A percentile compares a stretch with the other conserved stretches of the same genome.
These are phyloP conservation scores for Alternaria gansuensis DNA, from an alignment of 2,329 filamentous ascomycete genomes.

Conservation along the genomic window DNA sequence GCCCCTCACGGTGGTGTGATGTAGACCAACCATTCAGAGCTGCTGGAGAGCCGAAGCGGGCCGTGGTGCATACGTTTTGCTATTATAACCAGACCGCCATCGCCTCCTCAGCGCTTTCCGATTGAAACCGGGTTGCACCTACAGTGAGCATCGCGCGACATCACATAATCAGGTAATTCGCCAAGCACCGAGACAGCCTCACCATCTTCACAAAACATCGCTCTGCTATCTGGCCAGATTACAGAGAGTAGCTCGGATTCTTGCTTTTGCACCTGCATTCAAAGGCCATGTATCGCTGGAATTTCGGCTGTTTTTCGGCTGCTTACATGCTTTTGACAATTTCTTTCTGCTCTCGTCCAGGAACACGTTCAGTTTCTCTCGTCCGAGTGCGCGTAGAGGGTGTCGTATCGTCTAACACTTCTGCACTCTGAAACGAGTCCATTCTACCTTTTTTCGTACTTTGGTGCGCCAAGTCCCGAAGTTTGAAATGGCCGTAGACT, in stretches of 20 bases:
- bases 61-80: constrained; percentile 4
- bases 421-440: neutral
- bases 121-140: constrained; percentile 2
- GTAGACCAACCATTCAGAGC: constrained; percentile 3
- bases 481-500: neutral
- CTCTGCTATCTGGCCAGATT: neutral
- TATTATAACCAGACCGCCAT: neutral
- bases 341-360: neutral
- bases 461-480: neutral
- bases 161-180: neutral
- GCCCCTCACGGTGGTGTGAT: constrained; percentile 12
- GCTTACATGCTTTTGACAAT: neutral
- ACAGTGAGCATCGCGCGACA: neutral
- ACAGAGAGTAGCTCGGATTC: neutral
- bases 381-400: neutral
- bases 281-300: neutral
- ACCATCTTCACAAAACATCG: neutral
- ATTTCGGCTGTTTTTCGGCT: neutral
- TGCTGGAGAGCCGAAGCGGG: constrained; percentile 6
- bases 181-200: constrained; percentile 5
- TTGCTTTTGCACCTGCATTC: neutral
- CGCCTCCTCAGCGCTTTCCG: neutral
- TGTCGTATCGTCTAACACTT: neutral
- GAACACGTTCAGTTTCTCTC: neutral
- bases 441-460: too few relatives aligned